phyloP scores from a whole-genome alignment of 176 grass and related monocot species.

The Eragrostis nindensis region DNA sequence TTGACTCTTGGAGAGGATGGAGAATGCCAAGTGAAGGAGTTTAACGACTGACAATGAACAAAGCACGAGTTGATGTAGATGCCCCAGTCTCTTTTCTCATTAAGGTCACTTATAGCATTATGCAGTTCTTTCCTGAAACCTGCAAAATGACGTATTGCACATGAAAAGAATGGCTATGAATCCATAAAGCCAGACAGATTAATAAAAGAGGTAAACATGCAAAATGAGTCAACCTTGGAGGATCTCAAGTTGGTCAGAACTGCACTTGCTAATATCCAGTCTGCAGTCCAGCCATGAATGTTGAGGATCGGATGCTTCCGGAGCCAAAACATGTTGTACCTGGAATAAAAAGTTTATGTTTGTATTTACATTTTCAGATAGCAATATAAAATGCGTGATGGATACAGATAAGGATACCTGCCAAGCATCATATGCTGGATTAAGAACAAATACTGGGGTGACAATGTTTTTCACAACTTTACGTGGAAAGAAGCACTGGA shows the following conservation, averaged over 20 bases:
- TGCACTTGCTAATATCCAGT: conserved; percentile 76
- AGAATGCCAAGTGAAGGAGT: conserved; percentile 67
- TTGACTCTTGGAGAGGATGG: conserved; percentile 65
- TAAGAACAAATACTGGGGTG: conserved; percentile 82
- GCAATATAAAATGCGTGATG: conserved; percentile 7
- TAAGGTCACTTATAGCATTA: conserved; percentile 43
- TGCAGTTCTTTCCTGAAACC: conserved; percentile 66
- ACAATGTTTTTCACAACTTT: conserved; percentile 74
- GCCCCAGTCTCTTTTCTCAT: conserved; percentile 65
- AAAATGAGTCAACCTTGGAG: conserved; percentile 70
- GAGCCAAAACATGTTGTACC: conserved; percentile 80
- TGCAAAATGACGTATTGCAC: conserved; percentile 25
- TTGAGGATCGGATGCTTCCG: conserved; percentile 57
- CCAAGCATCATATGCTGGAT: conserved; percentile 83
- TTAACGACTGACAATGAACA: conserved; percentile 71
- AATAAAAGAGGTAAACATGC: not conserved
- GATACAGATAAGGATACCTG: conserved; percentile 53
- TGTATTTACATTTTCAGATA: conserved; percentile 14
- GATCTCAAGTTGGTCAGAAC: conserved; percentile 58
- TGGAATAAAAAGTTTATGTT: conserved; percentile 28
- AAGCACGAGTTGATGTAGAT: conserved; percentile 80
- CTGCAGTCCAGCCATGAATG: conserved; percentile 68
- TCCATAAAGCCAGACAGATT: not conserved
- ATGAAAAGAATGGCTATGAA: not conserved
- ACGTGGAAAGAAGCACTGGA: conserved; percentile 77